phyloP scores from a whole-genome alignment of 73 alveolate genomes.

The Tetrahymena elliotti region DNA sequence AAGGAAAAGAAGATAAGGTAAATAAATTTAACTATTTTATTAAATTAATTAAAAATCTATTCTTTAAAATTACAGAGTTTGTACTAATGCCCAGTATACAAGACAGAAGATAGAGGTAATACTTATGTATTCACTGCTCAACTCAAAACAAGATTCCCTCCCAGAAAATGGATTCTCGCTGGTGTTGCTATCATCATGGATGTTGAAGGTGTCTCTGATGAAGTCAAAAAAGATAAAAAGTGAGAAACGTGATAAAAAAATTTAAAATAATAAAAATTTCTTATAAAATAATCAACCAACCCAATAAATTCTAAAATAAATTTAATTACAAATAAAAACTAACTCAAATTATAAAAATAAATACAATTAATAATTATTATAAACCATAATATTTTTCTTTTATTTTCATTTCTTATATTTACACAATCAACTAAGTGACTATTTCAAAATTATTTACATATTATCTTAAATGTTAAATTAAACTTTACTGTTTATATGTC shows the following conservation, averaged over 20 bases:
- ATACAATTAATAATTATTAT: not conserved
- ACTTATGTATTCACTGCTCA: constrained; percentile 96
- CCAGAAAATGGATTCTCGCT: constrained; percentile 97
- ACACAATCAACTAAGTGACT: not conserved
- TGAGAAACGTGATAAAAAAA: not conserved
- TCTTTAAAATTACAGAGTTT: constrained; percentile 70
- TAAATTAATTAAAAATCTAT: constrained; percentile 5
- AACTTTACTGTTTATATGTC: not conserved
- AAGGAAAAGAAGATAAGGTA: constrained; percentile 64
- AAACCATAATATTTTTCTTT: not conserved
- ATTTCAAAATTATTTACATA: not conserved
- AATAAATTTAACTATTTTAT: not conserved
- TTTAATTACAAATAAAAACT: not conserved
- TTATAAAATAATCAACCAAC: not conserved
- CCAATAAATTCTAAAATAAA: not conserved
- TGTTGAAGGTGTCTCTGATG: constrained; percentile 93
- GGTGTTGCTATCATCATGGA: constrained; percentile 97
- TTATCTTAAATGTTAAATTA: not conserved
- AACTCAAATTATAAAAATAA: not conserved
- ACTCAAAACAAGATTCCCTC: constrained; percentile 92
- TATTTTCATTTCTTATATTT: not conserved
- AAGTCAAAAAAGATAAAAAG: constrained; percentile 30
- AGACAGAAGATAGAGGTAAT: constrained; percentile 92
- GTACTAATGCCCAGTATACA: constrained; percentile 94
- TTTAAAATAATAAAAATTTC: not conserved